phyloP scores from a whole-genome alignment of 257 asterid species.

The Cinchona pubescens region DNA sequence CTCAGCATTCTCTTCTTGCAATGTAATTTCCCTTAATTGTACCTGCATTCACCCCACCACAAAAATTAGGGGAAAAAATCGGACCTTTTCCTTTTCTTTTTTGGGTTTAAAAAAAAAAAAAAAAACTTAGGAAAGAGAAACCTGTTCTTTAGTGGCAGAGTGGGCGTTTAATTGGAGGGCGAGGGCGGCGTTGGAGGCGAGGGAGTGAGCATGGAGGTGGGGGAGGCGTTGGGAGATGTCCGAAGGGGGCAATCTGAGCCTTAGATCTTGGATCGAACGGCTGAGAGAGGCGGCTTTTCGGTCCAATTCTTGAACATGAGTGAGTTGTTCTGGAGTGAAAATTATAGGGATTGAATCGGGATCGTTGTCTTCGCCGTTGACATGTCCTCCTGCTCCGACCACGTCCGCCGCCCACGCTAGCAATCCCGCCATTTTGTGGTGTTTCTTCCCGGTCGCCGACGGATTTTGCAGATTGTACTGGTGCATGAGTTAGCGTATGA shows the following conservation, averaged over 20 bases:
- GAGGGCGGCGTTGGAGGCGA: slow-evolving; percentile 85
- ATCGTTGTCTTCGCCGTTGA: slow-evolving; percentile 46
- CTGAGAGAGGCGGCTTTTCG: slow-evolving; percentile 57
- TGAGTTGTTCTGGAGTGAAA: slow-evolving; percentile 75
- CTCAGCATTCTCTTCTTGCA: slow-evolving; percentile 84
- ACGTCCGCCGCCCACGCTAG: slow-evolving; percentile 99
- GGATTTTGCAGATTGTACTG: no score
- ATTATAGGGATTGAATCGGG: slow-evolving; percentile 68
- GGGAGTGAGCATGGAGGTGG: slow-evolving; percentile 92
- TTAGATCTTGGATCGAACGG: slow-evolving; percentile 94
- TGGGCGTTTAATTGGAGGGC: slow-evolving; percentile 89
- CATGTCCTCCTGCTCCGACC: slow-evolving; percentile 58
- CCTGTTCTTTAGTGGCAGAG: slow-evolving; percentile 90
- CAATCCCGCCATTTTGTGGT: slow-evolving; percentile 70
- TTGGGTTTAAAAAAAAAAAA: neutral
- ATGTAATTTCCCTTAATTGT: slow-evolving; percentile 63
- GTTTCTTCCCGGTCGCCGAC: neutral
- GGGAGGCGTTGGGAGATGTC: slow-evolving; percentile 93
- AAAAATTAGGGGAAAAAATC: no score
- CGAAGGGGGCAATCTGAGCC: slow-evolving; percentile 88
- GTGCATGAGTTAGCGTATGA: no score
- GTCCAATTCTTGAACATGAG: slow-evolving; percentile 64
- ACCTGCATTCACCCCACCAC: slow-evolving; percentile 38
- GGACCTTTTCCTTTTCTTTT: no score
- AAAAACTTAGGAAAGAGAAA: neutral